Percentiles rank a stretch among this genome's conserved stretches.
Conservation (phyloP, 768 basidiomycete genomes). For the Mycena vulgaris region DNA sequence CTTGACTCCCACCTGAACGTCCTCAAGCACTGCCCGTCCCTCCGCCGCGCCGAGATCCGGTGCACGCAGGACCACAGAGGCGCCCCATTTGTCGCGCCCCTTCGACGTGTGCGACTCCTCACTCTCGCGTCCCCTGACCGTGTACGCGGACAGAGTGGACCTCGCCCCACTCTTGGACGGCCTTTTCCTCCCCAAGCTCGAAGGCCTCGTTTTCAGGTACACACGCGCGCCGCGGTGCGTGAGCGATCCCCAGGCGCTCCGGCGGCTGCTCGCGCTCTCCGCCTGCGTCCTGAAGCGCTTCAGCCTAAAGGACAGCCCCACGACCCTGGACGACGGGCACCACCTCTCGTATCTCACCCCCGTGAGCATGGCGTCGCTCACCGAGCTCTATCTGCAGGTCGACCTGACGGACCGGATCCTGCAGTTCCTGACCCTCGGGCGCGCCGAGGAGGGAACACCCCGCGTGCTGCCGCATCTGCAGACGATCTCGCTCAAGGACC, state of each 20-base stretch:
- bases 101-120: conserved; percentile 7
- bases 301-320: conserved; percentile 20
- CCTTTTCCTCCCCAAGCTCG: conserved; percentile 25
- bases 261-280: conserved; percentile 21
- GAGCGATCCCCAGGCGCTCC: conserved; percentile 25
- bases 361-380: conserved; percentile 26
- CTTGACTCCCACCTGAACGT: conserved; percentile 18
- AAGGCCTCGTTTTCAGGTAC: conserved; percentile 31
- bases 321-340: not conserved
- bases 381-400: conserved; percentile 33
- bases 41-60: conserved; percentile 27
- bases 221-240: conserved; percentile 6
- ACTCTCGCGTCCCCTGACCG: conserved; percentile 30
- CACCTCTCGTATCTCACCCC: conserved; percentile 21
- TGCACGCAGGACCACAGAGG: conserved; percentile 7
- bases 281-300: conserved; percentile 26
- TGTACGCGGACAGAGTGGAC: conserved; percentile 25
- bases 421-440: conserved; percentile 31
- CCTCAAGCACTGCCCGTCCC: conserved; percentile 22
- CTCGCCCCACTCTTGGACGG: conserved; percentile 17
- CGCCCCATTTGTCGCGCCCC: conserved; percentile 19
- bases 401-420: conserved; percentile 26
- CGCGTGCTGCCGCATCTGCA: conserved; percentile 27
- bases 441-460: conserved; percentile 6
- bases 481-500: conserved; percentile 23